These are phyloP conservation scores for Mycotypha africana DNA, from an alignment of 371 early-diverging fungal species.

Conservation along the genomic window DNA sequence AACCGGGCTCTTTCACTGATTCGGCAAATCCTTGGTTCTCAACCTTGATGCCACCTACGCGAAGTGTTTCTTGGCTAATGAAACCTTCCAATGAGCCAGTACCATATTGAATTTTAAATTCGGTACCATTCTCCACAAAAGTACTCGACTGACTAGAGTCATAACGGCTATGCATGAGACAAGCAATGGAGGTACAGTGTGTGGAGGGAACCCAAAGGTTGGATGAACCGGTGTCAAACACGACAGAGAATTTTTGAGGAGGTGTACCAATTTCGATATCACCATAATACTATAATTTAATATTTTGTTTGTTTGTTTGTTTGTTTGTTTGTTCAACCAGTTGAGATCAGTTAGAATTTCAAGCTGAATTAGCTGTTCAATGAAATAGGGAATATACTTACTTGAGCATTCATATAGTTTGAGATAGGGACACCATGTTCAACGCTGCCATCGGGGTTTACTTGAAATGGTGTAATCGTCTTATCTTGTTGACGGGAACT, in stretches of 20 bases:
- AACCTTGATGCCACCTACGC: slow-evolving; percentile 61
- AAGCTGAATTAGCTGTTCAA: not conserved
- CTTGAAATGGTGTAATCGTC: slow-evolving; percentile 18
- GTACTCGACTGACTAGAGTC: slow-evolving; percentile 67
- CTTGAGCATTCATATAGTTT: slow-evolving; percentile 93
- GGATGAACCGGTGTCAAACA: slow-evolving; percentile 93
- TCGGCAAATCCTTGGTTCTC: slow-evolving; percentile 82
- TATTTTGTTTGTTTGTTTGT: not conserved
- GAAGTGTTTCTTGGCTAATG: slow-evolving; percentile 50
- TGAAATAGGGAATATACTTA: slow-evolving; percentile 6
- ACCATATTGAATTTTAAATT: slow-evolving; percentile 86
- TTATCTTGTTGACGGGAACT: slow-evolving; percentile 26
- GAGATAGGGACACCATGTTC: slow-evolving; percentile 77
- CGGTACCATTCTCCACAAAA: slow-evolving; percentile 79
- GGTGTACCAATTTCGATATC: slow-evolving; percentile 84
- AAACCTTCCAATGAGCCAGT: slow-evolving; percentile 89
- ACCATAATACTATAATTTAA: slow-evolving; percentile 70
- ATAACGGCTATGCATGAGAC: slow-evolving; percentile 82
- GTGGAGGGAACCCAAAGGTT: slow-evolving; percentile 95
- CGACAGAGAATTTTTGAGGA: slow-evolving; percentile 83
- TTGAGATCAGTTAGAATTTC: not conserved
- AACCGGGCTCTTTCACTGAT: slow-evolving; percentile 86
- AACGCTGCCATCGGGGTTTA: slow-evolving; percentile 48
- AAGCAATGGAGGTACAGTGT: slow-evolving; percentile 86
- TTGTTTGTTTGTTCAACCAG: no score